These are phyloP conservation scores for Meredithiella fracta DNA, from an alignment of 2,329 filamentous ascomycete genomes.

Conservation along the genomic window DNA sequence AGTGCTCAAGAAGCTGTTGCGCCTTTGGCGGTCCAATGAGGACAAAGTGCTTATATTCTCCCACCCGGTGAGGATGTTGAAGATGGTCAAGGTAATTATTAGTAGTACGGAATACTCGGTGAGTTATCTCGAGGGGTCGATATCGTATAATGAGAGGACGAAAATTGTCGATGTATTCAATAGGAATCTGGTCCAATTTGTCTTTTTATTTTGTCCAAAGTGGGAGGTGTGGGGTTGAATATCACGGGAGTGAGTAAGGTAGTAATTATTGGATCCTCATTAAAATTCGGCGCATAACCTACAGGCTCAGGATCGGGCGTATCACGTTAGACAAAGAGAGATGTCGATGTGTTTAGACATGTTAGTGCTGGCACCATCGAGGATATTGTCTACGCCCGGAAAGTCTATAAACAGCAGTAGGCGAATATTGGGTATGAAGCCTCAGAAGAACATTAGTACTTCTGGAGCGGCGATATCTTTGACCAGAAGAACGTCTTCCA, in stretches of 20 bases:
- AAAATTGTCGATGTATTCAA: conserved; percentile 83
- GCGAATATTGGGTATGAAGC: conserved; percentile 95
- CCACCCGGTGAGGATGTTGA: conserved; percentile 71
- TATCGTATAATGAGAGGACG: conserved; percentile 70
- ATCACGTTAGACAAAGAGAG: conserved; percentile 83
- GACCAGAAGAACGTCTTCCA: conserved; percentile 75
- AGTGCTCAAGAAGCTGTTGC: conserved; percentile 67
- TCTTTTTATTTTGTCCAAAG: conserved; percentile 86
- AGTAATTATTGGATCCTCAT: conserved; percentile 87
- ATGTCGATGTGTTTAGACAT: conserved; percentile 89
- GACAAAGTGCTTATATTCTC: conserved; percentile 95
- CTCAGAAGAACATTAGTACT: conserved; percentile 81
- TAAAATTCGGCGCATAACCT: conserved; percentile 95
- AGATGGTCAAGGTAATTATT: conserved; percentile 73
- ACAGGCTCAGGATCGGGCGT: conserved; percentile 90
- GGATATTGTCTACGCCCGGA: conserved; percentile 89
- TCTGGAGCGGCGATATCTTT: conserved; percentile 91
- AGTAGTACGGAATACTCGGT: conserved; percentile 78
- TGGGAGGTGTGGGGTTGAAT: conserved; percentile 85
- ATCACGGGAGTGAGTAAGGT: conserved; percentile 98
- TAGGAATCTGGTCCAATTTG: conserved; percentile 68
- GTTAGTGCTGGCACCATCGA: conserved; percentile 87
- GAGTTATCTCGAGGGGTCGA: conserved; percentile 73
- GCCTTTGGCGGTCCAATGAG: conserved; percentile 75
- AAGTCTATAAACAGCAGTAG: conserved; percentile 98